phyloP scores from a whole-genome alignment of 2,329 filamentous ascomycete species.

The Colletotrichum karsti region DNA sequence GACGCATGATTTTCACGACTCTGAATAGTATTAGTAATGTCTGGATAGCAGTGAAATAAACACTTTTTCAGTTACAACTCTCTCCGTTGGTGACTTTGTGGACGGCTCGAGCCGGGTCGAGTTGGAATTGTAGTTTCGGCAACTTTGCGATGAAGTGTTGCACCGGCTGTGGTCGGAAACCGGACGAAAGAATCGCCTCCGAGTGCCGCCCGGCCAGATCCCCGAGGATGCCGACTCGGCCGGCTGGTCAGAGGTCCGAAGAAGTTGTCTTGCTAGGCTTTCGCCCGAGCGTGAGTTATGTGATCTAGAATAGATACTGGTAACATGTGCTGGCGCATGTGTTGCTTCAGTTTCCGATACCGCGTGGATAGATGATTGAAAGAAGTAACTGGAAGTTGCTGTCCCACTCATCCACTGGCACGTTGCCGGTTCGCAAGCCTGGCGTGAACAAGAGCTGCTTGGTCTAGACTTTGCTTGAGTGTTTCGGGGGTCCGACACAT shows the following conservation, averaged over 20 bases:
- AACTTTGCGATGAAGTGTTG: background rate
- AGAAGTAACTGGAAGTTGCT: background rate
- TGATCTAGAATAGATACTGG: too few relatives aligned
- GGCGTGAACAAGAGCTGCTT: background rate
- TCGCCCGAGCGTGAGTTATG: too few relatives aligned
- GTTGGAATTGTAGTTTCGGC: background rate
- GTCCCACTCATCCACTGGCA: background rate
- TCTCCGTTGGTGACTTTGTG: background rate
- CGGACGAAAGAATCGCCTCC: too few relatives aligned
- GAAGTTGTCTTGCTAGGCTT: too few relatives aligned
- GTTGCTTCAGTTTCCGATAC: too few relatives aligned
- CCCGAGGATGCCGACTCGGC: too few relatives aligned
- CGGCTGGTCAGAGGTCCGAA: too few relatives aligned
- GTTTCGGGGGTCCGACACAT: background rate
- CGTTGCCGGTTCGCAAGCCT: background rate
- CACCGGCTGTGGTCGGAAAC: background rate
- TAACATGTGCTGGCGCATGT: too few relatives aligned
- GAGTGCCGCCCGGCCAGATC: too few relatives aligned
- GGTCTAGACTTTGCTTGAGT: background rate
- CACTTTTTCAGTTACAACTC: background rate
- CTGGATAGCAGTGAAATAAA: slow-evolving; percentile 1
- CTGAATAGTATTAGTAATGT: slow-evolving; percentile 25
- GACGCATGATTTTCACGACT: slow-evolving; percentile 18
- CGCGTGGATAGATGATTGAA: background rate
- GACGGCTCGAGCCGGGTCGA: background rate